A percentile compares a stretch with the other conserved stretches of the same genome.
phyloP scores from a whole-genome alignment of 202 grass and related monocot species.

The Elaeis oleifera region DNA sequence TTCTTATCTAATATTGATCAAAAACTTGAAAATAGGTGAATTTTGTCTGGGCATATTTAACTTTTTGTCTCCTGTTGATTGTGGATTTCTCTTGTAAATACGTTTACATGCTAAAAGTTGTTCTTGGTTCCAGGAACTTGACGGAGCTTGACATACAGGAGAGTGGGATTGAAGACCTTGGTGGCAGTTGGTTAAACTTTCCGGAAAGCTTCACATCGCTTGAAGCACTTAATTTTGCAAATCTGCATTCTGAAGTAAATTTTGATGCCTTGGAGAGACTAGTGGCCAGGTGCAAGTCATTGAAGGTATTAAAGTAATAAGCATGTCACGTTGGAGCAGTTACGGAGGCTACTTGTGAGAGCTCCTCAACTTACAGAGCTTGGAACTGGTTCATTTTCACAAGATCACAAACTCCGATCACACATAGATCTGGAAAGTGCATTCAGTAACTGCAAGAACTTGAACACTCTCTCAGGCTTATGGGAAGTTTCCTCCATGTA shows the following conservation, averaged over 20 bases:
- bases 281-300: conserved; percentile 41
- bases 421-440: conserved; percentile 9
- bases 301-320: conserved; percentile 50
- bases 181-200: conserved; percentile 67
- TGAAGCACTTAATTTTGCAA: conserved; percentile 63
- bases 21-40: conserved; percentile 14
- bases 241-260: conserved; percentile 52
- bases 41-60: conserved; percentile 14
- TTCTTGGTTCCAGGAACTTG: conserved; percentile 48
- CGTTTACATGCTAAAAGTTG: not conserved
- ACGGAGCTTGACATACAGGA: conserved; percentile 53
- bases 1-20: not conserved
- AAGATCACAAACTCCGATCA: conserved; percentile 12
- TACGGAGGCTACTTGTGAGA: conserved; percentile 50
- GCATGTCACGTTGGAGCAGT: conserved; percentile 56
- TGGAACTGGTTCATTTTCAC: conserved; percentile 53
- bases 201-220: conserved; percentile 50
- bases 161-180: conserved; percentile 18
- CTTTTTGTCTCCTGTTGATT: not conserved
- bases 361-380: conserved; percentile 68
- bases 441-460: conserved; percentile 11
- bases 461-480: conserved; percentile 57
- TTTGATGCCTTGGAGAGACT: conserved; percentile 73
- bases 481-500: conserved; percentile 51
- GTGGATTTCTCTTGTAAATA: no score